Percentiles rank a stretch among this genome's conserved stretches.
These are phyloP conservation scores for Yarrowia phangngaensis DNA, from an alignment of 805 yeast genomes.

Conservation along the genomic window DNA sequence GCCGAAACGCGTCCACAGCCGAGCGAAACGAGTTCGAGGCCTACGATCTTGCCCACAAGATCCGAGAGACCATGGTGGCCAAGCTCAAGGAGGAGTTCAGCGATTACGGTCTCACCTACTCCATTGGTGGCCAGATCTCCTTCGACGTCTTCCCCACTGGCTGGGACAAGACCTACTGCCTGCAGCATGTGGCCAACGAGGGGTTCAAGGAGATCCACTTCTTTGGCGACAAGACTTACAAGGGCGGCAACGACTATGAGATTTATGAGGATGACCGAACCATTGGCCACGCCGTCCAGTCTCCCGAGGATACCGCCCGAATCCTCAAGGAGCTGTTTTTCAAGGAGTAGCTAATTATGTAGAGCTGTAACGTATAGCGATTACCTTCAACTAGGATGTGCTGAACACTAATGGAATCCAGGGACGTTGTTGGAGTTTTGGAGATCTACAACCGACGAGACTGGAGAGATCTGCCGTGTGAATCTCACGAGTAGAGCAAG, in stretches of 20 bases:
- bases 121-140: slow-evolving; percentile 99
- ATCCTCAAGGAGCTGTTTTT: slow-evolving; percentile 78
- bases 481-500: no score
- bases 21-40: slow-evolving; percentile 92
- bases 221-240: slow-evolving; percentile 95
- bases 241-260: slow-evolving; percentile 98
- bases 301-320: slow-evolving; percentile 83
- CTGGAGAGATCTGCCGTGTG: no score
- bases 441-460: no score
- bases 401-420: no score
- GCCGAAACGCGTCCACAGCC: slow-evolving; percentile 92
- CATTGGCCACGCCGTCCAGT: slow-evolving; percentile 87
- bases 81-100: slow-evolving; percentile 82
- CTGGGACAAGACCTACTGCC: slow-evolving; percentile 99
- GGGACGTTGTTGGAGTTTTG: no score
- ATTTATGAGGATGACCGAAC: slow-evolving; percentile 90
- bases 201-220: slow-evolving; percentile 86
- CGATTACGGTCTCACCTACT: slow-evolving; percentile 83
- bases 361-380: no score
- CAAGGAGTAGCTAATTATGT: slow-evolving; percentile 22
- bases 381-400: no score
- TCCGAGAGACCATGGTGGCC: slow-evolving; percentile 79
- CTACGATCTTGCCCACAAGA: slow-evolving; percentile 71
- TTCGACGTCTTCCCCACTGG: slow-evolving; percentile 99
- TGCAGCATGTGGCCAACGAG: slow-evolving; percentile 85